Percentiles rank a stretch among this genome's conserved stretches.
These are phyloP conservation scores for Chrysanthemum lavandulifolium DNA, from an alignment of 129 eudicot species.

Conservation along the genomic window DNA sequence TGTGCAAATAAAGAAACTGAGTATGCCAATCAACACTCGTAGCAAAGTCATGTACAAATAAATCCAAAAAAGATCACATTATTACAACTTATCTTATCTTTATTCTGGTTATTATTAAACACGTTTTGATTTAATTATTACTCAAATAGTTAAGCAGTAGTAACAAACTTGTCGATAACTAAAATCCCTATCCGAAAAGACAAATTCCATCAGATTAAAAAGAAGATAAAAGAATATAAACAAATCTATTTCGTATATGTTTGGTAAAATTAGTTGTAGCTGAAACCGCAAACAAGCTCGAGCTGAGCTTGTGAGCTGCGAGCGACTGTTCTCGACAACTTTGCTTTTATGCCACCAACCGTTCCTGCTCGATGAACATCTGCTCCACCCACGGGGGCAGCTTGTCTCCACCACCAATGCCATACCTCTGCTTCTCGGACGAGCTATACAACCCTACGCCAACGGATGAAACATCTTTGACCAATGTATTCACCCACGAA, in stretches of 20 bases:
- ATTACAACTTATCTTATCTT: no score
- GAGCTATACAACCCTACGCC: slow-evolving; percentile 50
- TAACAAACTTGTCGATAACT: neutral
- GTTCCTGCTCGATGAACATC: slow-evolving; percentile 70
- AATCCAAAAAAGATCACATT: no score
- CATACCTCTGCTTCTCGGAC: slow-evolving; percentile 41
- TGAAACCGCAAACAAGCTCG: no score
- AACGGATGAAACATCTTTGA: slow-evolving; percentile 68
- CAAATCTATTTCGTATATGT: neutral
- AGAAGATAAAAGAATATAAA: slow-evolving; percentile 20
- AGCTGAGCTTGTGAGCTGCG: no score
- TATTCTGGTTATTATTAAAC: no score
- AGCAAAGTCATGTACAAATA: no score
- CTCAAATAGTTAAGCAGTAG: neutral
- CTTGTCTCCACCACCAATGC: slow-evolving; percentile 32
- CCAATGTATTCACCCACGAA: slow-evolving; percentile 86
- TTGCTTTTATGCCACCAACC: slow-evolving; percentile 53
- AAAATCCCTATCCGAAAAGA: slow-evolving; percentile 1
- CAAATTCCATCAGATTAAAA: slow-evolving; percentile 13
- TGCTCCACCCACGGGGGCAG: slow-evolving; percentile 77
- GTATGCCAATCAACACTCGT: no score
- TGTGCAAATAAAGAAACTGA: no score
- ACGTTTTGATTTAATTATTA: neutral
- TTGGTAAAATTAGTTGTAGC: no score
- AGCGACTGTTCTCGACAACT: no score